Conservation (phyloP, 345 rosid genomes). For the Ceriops decandra region DNA sequence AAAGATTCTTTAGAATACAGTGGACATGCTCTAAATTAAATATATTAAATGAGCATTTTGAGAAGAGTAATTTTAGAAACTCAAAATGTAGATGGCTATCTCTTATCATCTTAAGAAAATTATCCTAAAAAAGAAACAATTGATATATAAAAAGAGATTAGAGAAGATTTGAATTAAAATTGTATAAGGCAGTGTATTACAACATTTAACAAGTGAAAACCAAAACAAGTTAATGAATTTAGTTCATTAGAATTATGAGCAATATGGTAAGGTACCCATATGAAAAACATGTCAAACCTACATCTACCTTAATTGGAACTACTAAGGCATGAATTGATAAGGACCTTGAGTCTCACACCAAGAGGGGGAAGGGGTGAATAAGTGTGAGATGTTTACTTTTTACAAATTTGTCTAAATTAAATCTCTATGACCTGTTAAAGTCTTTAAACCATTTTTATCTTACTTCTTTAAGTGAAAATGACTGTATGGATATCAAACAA, state of each 20-base stretch:
- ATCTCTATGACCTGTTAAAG: too few species aligned
- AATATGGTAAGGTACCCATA: neutral
- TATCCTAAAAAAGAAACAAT: slow-evolving; percentile 49
- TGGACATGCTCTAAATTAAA: slow-evolving; percentile 63
- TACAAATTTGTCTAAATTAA: too few species aligned
- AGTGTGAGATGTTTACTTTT: too few species aligned
- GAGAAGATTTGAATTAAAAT: neutral
- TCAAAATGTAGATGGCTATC: slow-evolving; percentile 64
- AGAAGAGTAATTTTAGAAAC: slow-evolving; percentile 54
- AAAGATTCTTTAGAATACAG: slow-evolving; percentile 55
- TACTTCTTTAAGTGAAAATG: too few species aligned
- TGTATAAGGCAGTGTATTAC: neutral
- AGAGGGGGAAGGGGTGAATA: too few species aligned
- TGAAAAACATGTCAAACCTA: neutral
- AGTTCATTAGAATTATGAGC: neutral
- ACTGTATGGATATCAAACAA: too few species aligned
- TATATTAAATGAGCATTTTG: slow-evolving; percentile 67
- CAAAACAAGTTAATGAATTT: slow-evolving; percentile 1
- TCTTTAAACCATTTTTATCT: too few species aligned
- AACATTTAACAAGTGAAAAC: neutral
- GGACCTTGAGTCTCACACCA: too few species aligned
- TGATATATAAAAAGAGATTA: slow-evolving; percentile 5
- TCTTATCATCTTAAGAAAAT: slow-evolving; percentile 58
- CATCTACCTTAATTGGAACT: neutral
- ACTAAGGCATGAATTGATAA: neutral